Base-by-base conservation (phyloP, 306 rosid genomes). In the Glycine soja region DNA sequence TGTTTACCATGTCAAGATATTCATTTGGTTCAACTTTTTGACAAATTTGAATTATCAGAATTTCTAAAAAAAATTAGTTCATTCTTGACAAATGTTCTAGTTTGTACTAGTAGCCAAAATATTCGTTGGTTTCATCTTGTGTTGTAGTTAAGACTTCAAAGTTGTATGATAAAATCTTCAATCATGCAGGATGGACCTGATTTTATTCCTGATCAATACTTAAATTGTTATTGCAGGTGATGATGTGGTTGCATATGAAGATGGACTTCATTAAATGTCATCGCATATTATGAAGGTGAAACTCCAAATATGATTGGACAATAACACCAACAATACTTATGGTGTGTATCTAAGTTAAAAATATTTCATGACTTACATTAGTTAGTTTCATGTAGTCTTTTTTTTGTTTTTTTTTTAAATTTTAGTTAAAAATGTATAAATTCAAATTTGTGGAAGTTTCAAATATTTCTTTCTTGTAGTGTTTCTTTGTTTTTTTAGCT, bases 161-260 rank as follows among this genome's bases (percentile, higher is more conserved):
- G 61, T 58, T 59, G 72, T 18, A 14, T 34, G 51, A 40, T 53
- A 61, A 12, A 79, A 52, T 71, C 67, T 40, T 77, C 12, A 64
- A 70, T 72, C 69, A 76, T 56, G 68, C 16, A 59, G 12, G 18
- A 54, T 14, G 19, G 24, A 19, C 24, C 24, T 8, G 43, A 46
- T 70, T 74, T 47, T 36, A 24, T 15, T 48, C 43, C 78, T 48
- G 63, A 72, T 46, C 30, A 10, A 48, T 42, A 42, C 5, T 63
- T 58, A 56, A 68, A 61, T 74, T 57, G 47, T 4, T 75, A 32
- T 83, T 85, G 83, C 88, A 95, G 99, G 68, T 34, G 99, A 95
- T 72, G 99, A 95, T 53, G 98, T 91, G 70, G 90, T 95, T 78
- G 91, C 94, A 72, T 87, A 86, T 78, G 86, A 81, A 70, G n/a